These are phyloP conservation scores for Cicer judaicum DNA, from an alignment of 306 rosid species.

Conservation along the genomic window DNA sequence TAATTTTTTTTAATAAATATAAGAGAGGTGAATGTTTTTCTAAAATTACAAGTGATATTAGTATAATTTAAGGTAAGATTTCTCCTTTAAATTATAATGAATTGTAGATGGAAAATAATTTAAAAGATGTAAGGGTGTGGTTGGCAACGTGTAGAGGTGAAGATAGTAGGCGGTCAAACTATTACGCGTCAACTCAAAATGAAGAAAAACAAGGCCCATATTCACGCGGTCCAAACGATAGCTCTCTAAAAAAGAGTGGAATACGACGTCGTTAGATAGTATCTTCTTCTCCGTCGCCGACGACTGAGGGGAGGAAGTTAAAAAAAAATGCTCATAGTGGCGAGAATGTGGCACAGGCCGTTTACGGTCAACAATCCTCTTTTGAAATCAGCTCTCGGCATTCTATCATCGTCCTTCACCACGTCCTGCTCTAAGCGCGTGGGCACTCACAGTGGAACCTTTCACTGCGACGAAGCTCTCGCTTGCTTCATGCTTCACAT, in stretches of 20 bases:
- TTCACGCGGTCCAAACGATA: not conserved
- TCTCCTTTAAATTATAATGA: too few relatives aligned
- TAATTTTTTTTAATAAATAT: too few relatives aligned
- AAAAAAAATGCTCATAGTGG: conserved; percentile 32
- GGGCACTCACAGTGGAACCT: conserved; percentile 65
- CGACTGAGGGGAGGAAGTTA: conserved; percentile 3
- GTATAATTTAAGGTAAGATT: too few relatives aligned
- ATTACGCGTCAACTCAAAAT: not conserved
- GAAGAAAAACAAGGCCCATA: not conserved
- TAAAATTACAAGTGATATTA: too few relatives aligned
- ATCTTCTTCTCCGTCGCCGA: not conserved
- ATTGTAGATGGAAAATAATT: too few relatives aligned
- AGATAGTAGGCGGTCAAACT: not conserved
- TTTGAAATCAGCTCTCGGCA: not conserved
- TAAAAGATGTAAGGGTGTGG: too few relatives aligned
- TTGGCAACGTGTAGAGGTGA: not conserved
- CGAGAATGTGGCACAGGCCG: not conserved
- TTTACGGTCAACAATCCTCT: conserved; percentile 22
- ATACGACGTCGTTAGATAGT: not conserved
- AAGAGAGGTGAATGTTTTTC: too few relatives aligned
- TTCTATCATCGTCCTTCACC: conserved; percentile 43
- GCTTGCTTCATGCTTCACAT: conserved; percentile 67
- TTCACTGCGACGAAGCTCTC: conserved; percentile 74
- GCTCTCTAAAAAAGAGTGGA: not conserved
- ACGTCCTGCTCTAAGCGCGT: conserved; percentile 46